Percentiles rank a stretch among this genome's conserved stretches.
These are phyloP conservation scores for Sugiyamaella xylanicola DNA, from an alignment of 1,139 yeast genomes.

Conservation along the genomic window DNA sequence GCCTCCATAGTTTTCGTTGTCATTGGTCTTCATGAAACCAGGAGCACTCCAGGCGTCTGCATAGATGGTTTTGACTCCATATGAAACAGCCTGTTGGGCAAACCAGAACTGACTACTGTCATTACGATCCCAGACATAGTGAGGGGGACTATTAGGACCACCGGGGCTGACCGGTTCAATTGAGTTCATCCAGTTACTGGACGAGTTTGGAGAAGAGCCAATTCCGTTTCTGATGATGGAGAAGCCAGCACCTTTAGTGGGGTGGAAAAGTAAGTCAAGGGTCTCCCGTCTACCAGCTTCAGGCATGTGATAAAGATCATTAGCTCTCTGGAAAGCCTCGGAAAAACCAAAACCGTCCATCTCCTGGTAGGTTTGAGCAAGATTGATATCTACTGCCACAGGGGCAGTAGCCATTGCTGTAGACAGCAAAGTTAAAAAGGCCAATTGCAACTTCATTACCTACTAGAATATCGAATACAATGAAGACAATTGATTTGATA, in stretches of 20 bases:
- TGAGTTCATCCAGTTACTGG: conserved; percentile 15
- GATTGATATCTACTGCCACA: conserved; percentile 6
- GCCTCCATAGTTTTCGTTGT: conserved; percentile 19
- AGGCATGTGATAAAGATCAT: conserved; percentile 12
- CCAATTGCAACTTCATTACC: not conserved
- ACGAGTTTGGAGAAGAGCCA: conserved; percentile 16
- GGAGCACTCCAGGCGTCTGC: conserved; percentile 31
- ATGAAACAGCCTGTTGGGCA: conserved; percentile 19
- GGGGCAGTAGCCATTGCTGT: conserved; percentile 8
- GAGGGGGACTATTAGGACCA: conserved; percentile 8
- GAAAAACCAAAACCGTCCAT: conserved; percentile 20
- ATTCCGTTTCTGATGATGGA: conserved; percentile 18
- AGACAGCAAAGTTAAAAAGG: not conserved
- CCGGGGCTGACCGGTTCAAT: conserved; percentile 21
- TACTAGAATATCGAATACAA: too few species aligned
- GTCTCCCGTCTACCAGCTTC: conserved; percentile 6
- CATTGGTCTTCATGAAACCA: conserved; percentile 27
- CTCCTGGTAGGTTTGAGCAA: conserved; percentile 9
- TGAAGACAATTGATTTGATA: too few species aligned
- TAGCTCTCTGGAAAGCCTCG: conserved; percentile 18
- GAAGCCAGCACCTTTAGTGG: conserved; percentile 20
- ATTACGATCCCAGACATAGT: conserved; percentile 17
- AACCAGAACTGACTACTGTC: conserved; percentile 18
- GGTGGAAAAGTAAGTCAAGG: conserved; percentile 13
- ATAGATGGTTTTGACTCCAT: conserved; percentile 15